These are phyloP conservation scores for Solanum virginianum DNA, from an alignment of 257 asterid genomes.

Conservation along the genomic window DNA sequence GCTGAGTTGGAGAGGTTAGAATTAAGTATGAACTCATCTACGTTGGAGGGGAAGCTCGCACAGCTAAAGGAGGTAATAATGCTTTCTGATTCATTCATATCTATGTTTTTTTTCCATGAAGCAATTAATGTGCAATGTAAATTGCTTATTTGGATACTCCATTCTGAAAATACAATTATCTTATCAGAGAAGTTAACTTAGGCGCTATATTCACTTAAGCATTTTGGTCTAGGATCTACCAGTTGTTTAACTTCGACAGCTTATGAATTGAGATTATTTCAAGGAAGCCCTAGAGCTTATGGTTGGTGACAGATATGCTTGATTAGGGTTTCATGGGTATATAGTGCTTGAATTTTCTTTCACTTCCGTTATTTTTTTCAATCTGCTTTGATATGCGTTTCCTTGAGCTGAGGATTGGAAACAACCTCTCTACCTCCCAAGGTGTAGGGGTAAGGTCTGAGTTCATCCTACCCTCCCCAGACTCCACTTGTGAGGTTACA, in stretches of 20 bases:
- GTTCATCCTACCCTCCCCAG: background rate
- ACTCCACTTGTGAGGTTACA: background rate
- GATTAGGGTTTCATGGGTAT: background rate
- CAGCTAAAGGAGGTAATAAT: conserved; percentile 41
- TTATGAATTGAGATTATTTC: background rate
- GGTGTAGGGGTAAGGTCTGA: background rate
- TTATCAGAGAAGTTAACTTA: background rate
- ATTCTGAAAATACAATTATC: background rate
- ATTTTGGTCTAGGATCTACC: background rate
- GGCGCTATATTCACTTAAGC: background rate
- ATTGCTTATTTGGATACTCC: background rate
- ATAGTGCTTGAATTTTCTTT: background rate
- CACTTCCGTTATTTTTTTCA: background rate
- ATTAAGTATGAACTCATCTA: conserved; percentile 42
- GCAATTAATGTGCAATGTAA: background rate
- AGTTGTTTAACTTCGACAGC: background rate
- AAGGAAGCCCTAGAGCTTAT: background rate
- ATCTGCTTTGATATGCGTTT: background rate
- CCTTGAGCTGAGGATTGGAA: background rate
- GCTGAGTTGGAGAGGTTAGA: conserved; percentile 85
- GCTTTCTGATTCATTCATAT: background rate
- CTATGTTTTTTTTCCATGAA: background rate
- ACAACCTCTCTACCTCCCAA: background rate
- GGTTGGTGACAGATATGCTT: background rate
- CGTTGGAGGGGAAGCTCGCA: conserved; percentile 32